phyloP scores from a whole-genome alignment of 129 eudicot genomes.

The Pseudognaphalium luteoalbum region DNA sequence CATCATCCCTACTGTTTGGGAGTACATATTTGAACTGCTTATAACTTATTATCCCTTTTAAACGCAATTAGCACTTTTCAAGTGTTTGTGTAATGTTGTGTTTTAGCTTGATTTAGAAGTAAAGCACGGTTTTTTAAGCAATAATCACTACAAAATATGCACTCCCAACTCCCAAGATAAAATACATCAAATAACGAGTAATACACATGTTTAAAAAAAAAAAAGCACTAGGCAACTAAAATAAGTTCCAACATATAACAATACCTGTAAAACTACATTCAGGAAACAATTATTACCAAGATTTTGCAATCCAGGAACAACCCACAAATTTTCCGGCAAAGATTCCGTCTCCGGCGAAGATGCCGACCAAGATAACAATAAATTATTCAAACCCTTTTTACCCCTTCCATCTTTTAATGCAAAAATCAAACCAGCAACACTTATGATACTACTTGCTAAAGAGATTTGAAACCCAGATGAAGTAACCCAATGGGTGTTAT shows the following conservation, averaged over 20 bases:
- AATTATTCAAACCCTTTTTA: constrained; percentile 23
- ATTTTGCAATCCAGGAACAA: constrained; percentile 79
- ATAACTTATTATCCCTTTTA: background rate
- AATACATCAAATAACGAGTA: background rate
- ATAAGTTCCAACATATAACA: background rate
- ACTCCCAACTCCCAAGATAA: background rate
- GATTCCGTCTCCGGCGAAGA: constrained; percentile 27
- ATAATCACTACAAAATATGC: background rate
- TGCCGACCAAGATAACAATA: constrained; percentile 31
- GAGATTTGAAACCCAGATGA: constrained; percentile 51
- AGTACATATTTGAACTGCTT: background rate
- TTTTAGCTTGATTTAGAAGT: background rate
- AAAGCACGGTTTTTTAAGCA: background rate
- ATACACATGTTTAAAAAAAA: background rate
- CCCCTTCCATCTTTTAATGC: constrained; percentile 47
- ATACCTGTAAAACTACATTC: constrained; percentile 95
- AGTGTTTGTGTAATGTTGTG: background rate
- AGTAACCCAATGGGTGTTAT: constrained; percentile 44
- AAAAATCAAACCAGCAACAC: constrained; percentile 64
- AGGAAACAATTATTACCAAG: constrained; percentile 90
- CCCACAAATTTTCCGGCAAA: constrained; percentile 35
- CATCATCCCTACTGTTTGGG: background rate
- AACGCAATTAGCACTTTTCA: background rate
- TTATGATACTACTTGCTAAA: constrained; percentile 49
- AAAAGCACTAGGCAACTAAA: background rate